Base-by-base conservation (phyloP, 2,329 filamentous ascomycete genomes). In the Fusarium sp. region DNA sequence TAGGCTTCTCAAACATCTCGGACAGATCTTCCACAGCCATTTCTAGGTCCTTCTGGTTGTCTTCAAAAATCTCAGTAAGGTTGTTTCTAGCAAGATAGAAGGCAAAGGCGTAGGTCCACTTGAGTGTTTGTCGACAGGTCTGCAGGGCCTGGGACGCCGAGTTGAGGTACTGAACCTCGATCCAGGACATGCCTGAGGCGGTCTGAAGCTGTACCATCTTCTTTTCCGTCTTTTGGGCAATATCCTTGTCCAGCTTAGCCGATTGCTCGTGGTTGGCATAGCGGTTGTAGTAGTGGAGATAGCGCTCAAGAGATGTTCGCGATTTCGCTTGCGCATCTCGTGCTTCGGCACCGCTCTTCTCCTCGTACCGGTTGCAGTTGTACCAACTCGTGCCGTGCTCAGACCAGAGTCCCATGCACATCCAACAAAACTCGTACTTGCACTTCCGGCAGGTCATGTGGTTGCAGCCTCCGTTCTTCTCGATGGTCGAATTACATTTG, bases 321-420 rank as follows among this genome's bases (percentile, higher is more conserved):
- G 93, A 97, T 78, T 91, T 93, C 2, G 96, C 93, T 78, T 99
- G 96, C 1, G 93, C 93, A 78, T 97, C 93, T 34, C 96, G 87
- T 4, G 96, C 96, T 61, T 97, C 94, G 0, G 89, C 85, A 2
- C 96, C 96, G 70, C 93, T 97, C 85, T 96, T 97, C 82, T 98
- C 96, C 77, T 99, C 96, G 75, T 91, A 99, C 8, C 96, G 87
- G 78, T 97, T 99, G 86, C 96, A 99, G 80, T 97, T 99, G 84
- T 99, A 99, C 96, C 96, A 99, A 81, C 93, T 97, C 4, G 95
- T 99, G 68, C 96, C 96, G 78, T 99, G 96, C 80, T 99, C 96
- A 1, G 93, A 96, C 96, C 96, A 99, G 1, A 97, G 84, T 0
- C 96, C 96, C 96, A 99, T 99, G 77, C 96, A 99, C 92, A 99